Evolutionary conservation across 106 monocot species (phyloP).

Genomic region (Posidonia australis): DNA sequence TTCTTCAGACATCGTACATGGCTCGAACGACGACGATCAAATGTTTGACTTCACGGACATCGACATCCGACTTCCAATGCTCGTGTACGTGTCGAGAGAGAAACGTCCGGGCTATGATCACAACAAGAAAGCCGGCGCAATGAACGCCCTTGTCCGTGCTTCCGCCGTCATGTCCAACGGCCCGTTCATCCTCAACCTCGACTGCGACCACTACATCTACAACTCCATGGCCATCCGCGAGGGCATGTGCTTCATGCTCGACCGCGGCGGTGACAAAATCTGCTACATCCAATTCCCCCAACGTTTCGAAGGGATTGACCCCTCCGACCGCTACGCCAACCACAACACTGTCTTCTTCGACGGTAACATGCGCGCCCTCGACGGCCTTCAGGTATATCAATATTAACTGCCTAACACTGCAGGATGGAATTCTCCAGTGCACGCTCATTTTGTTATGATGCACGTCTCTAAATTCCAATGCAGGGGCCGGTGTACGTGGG

Average conservation of each 20-base stretch:
- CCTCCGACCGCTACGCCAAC: slow-evolving; percentile 33
- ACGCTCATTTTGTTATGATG: no score
- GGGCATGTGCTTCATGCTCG: slow-evolving; percentile 32
- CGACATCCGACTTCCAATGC: slow-evolving; percentile 20
- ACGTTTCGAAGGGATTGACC: slow-evolving; percentile 26
- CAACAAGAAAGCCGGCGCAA: slow-evolving; percentile 27
- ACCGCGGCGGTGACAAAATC: slow-evolving; percentile 18
- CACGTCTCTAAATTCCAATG: not conserved
- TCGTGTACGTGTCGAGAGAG: slow-evolving; percentile 23
- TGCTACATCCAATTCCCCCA: slow-evolving; percentile 28
- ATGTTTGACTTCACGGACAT: slow-evolving; percentile 16
- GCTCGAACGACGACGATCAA: slow-evolving; percentile 10
- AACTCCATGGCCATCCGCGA: slow-evolving; percentile 25
- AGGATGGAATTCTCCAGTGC: no score
- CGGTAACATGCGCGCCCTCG: slow-evolving; percentile 37
- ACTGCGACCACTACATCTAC: slow-evolving; percentile 34
- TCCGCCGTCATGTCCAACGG: slow-evolving; percentile 25
- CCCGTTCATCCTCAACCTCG: slow-evolving; percentile 26
- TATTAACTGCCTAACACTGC: no score
- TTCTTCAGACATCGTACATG: slow-evolving; percentile 4
- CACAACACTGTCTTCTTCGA: slow-evolving; percentile 41
- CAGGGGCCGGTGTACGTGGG: slow-evolving; percentile 33
- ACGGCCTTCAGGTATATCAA: slow-evolving; percentile 24
- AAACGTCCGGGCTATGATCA: slow-evolving; percentile 24
- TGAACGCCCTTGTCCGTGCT: slow-evolving; percentile 22